Percentiles rank a stretch among this genome's conserved stretches.
Conservation (phyloP, 2,329 filamentous ascomycete genomes). For the Hansfordia pulvinata region DNA sequence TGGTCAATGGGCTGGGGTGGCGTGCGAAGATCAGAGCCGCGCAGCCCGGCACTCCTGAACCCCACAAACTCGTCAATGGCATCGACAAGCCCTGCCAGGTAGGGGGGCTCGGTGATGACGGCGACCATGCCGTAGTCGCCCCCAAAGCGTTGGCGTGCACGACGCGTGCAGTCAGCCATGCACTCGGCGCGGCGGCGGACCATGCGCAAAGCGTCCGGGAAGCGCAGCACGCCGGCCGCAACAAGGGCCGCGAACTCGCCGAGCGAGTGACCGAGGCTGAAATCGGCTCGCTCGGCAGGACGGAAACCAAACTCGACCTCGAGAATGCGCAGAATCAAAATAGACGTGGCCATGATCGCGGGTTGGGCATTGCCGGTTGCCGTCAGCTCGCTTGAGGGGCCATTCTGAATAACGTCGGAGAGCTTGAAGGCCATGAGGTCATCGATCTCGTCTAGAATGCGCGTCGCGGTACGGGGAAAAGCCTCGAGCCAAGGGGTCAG, state of each 20-base stretch:
- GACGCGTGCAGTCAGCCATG: slow-evolving; percentile 65
- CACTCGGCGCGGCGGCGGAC: slow-evolving; percentile 66
- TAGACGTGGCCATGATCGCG: slow-evolving; percentile 89
- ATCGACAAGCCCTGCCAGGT: slow-evolving; percentile 54
- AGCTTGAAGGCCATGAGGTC: slow-evolving; percentile 60
- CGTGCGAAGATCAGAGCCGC: slow-evolving; percentile 48
- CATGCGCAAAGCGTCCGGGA: slow-evolving; percentile 64
- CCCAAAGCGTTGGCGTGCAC: slow-evolving; percentile 52
- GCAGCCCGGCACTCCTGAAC: slow-evolving; percentile 49
- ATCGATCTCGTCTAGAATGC: slow-evolving; percentile 81
- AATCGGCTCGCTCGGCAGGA: slow-evolving; percentile 56
- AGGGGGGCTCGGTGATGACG: slow-evolving; percentile 72
- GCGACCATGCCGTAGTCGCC: slow-evolving; percentile 93
- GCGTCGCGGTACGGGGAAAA: slow-evolving; percentile 64
- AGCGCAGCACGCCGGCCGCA: slow-evolving; percentile 66
- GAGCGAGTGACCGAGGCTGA: slow-evolving; percentile 79
- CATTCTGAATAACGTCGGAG: slow-evolving; percentile 64
- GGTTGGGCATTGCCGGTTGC: slow-evolving; percentile 82
- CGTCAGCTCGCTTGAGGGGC: slow-evolving; percentile 65
- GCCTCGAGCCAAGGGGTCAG: slow-evolving; percentile 71
- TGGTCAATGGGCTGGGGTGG: slow-evolving; percentile 68
- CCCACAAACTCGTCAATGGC: slow-evolving; percentile 71
- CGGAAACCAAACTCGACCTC: slow-evolving; percentile 76
- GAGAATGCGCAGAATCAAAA: slow-evolving; percentile 77
- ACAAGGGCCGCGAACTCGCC: slow-evolving; percentile 90